phyloP scores from a whole-genome alignment of 2,329 filamentous ascomycete genomes.

The Madurella mycetomatis region DNA sequence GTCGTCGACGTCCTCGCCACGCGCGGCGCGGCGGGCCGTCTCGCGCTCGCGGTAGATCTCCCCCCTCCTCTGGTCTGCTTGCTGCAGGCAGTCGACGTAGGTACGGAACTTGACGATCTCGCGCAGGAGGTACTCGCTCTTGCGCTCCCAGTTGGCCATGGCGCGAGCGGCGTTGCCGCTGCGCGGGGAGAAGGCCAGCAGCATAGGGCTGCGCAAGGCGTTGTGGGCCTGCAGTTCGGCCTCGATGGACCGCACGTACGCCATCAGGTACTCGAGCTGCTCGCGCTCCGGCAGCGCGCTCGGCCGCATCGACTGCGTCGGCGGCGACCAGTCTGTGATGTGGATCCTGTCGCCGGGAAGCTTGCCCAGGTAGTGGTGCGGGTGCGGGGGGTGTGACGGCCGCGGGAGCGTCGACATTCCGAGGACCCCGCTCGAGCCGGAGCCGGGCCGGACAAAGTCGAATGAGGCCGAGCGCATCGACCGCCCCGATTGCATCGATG shows the following conservation, averaged over 20 bases:
- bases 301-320: constrained; percentile 83
- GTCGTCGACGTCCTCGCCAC: constrained; percentile 31
- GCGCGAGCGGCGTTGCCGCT: constrained; percentile 76
- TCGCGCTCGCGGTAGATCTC: constrained; percentile 65
- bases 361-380: constrained; percentile 36
- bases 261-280: constrained; percentile 68
- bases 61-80: constrained; percentile 64
- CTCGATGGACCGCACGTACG: constrained; percentile 82
- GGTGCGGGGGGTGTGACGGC: background rate
- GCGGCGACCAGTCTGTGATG: constrained; percentile 85
- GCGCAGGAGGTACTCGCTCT: constrained; percentile 82
- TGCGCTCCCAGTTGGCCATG: constrained; percentile 96
- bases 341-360: constrained; percentile 79
- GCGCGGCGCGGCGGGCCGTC: constrained; percentile 45
- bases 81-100: constrained; percentile 80
- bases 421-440: constrained; percentile 35
- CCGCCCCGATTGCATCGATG: constrained; percentile 43
- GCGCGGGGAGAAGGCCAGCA: constrained; percentile 81
- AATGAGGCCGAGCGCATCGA: constrained; percentile 53
- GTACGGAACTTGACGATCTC: constrained; percentile 97
- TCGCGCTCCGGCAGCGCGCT: constrained; percentile 74
- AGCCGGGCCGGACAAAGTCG: constrained; percentile 57
- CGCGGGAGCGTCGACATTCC: constrained; percentile 15
- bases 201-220: constrained; percentile 78
- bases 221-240: constrained; percentile 84